phyloP scores from a whole-genome alignment of 495 filamentous ascomycete genomes.

The Penicillium parvum region DNA sequence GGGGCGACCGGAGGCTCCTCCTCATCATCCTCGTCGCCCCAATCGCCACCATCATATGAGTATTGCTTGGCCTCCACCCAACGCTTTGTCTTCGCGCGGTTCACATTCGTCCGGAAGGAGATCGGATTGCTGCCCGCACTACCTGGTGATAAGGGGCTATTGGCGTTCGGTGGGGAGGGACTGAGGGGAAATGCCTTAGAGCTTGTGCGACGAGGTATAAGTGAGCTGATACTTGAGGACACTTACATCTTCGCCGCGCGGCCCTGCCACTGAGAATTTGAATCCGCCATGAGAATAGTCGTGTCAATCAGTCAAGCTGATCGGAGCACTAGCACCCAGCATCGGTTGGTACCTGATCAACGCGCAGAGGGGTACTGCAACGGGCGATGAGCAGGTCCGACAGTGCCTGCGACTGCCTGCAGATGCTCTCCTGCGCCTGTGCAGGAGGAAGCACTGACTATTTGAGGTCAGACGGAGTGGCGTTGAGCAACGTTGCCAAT shows the following conservation, averaged over 20 bases:
- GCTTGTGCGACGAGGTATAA: constrained; percentile 6
- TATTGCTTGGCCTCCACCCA: constrained; percentile 89
- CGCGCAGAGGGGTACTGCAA: not conserved
- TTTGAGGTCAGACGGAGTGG: constrained; percentile 15
- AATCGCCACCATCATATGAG: constrained; percentile 90
- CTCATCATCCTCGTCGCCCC: constrained; percentile 81
- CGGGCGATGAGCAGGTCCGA: not conserved
- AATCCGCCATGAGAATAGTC: constrained; percentile 18
- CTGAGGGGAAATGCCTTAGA: constrained; percentile 14
- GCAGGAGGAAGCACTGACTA: constrained; percentile 1
- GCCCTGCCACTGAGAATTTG: constrained; percentile 21
- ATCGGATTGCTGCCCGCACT: constrained; percentile 38
- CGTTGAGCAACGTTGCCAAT: constrained; percentile 18
- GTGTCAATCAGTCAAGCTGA: constrained; percentile 4
- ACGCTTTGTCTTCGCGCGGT: constrained; percentile 85
- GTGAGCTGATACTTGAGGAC: not conserved
- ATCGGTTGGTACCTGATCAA: constrained; percentile 17
- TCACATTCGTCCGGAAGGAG: constrained; percentile 75
- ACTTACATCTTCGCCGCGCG: constrained; percentile 26
- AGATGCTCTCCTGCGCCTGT: not conserved
- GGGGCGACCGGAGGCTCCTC: constrained; percentile 51
- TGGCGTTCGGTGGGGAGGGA: constrained; percentile 20
- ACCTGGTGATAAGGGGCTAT: constrained; percentile 31
- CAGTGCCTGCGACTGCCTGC: not conserved
- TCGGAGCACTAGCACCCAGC: constrained; percentile 11